phyloP scores from a whole-genome alignment of 2,329 filamentous ascomycete species.

The Eutypa lata region DNA sequence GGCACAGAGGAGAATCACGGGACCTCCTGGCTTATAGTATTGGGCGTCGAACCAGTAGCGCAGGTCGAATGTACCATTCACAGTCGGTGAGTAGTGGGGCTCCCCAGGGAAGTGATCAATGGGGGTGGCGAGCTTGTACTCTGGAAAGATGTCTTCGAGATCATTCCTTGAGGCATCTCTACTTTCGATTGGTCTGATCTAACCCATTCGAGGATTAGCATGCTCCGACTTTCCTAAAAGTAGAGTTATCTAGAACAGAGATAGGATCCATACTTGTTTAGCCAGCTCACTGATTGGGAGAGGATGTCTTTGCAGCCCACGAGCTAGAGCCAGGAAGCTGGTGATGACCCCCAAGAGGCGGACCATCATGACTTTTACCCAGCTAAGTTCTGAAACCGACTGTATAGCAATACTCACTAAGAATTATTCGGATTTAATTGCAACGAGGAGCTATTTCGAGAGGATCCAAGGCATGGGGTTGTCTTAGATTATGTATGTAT shows the following conservation, averaged over 20 bases:
- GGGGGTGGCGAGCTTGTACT: slow-evolving; percentile 43
- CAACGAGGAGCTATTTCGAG: no score
- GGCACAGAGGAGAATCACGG: slow-evolving; percentile 72
- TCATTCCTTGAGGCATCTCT: slow-evolving; percentile 14
- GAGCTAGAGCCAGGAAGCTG: slow-evolving; percentile 16
- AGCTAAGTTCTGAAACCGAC: no score
- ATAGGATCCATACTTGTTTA: slow-evolving; percentile 19
- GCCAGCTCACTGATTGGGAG: slow-evolving; percentile 26
- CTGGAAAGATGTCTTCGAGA: slow-evolving; percentile 29
- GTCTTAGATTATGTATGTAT: no score
- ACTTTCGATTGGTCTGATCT: slow-evolving; percentile 3
- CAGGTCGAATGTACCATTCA: slow-evolving; percentile 62
- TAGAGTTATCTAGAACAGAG: no score
- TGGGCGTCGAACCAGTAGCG: slow-evolving; percentile 82
- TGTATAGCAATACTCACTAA: no score
- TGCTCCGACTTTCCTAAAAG: no score
- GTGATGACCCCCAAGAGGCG: slow-evolving; percentile 11
- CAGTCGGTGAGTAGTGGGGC: slow-evolving; percentile 73
- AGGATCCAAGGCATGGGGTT: no score
- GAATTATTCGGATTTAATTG: no score
- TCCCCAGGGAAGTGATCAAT: slow-evolving; percentile 86
- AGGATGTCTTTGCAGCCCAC: slow-evolving; percentile 22
- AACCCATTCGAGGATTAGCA: no score
- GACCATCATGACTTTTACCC: no score
- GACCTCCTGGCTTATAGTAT: slow-evolving; percentile 73